Base-by-base conservation (phyloP, 768 basidiomycete species). In the Pholiota molesta region DNA sequence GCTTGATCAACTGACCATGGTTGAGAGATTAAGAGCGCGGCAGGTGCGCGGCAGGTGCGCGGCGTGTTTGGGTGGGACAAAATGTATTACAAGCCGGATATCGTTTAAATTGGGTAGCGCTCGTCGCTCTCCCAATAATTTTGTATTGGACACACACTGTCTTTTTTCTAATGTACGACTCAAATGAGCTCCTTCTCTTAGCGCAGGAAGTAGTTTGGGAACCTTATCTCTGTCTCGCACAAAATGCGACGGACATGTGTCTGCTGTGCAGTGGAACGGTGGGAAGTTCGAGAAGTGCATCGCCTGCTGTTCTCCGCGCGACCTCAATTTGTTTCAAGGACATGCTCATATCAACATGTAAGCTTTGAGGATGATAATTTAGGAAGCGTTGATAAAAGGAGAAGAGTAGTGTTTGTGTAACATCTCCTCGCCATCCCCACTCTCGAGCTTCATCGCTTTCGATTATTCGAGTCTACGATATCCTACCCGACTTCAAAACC, bases 281-380 rank as follows among this genome's bases (percentile, higher is more conserved):
- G 28, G n/a, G 31, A 29, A 35, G 31, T 53, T 53, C 33, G 26
- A 37, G 35, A 53, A 31, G 31, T 53, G n/a, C 13, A 35, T 53
- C 52, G 52, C 52, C 52, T 53, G 52, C n/a, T 35, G 52, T 19
- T 31, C 28, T 31, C 52, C 52, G 31, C 52, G 31, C 52, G 31
- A 19, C 31, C 52, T 17, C 31, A 31, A 37, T 37, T 37, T 37
- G 35, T 37, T 37, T 37, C 35, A 14, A 37, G 35, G 11, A 37
- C 35, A 37, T 37, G 35, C 35, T 3, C 10, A 37, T 37, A 37
- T 37, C 35, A 11, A 37, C 14, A 37, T 37, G 35, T 37, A 37
- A 37, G 5, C 13, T 37, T 37, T 16, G 16, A 44, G 42, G 31
- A 21, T 37, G 10, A 55, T 19, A 21, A 14, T 21, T 23, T 17